Evolutionary conservation across 2,329 filamentous ascomycete genomes (phyloP).

Genomic region (Coleophoma eucalyptorum): DNA sequence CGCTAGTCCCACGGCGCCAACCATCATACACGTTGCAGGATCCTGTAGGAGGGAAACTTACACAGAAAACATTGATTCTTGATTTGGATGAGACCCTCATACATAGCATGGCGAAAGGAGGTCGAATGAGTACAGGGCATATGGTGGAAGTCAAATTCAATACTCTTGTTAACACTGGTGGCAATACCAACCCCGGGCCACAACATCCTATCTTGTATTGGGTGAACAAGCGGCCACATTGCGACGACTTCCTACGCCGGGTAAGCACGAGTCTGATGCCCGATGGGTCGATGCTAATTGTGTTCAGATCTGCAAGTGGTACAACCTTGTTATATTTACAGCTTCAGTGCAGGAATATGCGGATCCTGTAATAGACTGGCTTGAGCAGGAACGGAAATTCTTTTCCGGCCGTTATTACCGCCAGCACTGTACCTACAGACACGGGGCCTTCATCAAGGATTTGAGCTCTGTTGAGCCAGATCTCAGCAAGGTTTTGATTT

Average conservation of each 20-base stretch:
- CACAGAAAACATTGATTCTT: conserved; percentile 89
- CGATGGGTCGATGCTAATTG: conserved; percentile 16
- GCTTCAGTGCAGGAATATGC: conserved; percentile 98
- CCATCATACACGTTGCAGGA: conserved; percentile 71
- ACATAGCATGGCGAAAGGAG: conserved; percentile 95
- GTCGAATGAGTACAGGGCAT: conserved; percentile 91
- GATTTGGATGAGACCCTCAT: conserved; percentile 97
- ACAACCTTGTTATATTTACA: conserved; percentile 94
- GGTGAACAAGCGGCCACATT: conserved; percentile 95
- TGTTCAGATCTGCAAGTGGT: conserved; percentile 88
- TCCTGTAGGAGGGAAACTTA: conserved; percentile 45
- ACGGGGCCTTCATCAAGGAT: conserved; percentile 98
- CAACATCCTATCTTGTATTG: conserved; percentile 98
- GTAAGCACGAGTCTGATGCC: conserved; percentile 36
- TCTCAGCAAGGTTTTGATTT: conserved; percentile 95
- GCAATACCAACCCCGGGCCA: conserved; percentile 65
- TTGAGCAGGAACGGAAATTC: conserved; percentile 94
- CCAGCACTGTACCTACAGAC: conserved; percentile 93
- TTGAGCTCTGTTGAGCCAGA: conserved; percentile 94
- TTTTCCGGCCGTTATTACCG: conserved; percentile 92
- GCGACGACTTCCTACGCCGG: conserved; percentile 91
- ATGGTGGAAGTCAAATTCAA: conserved; percentile 97
- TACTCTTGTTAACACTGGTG: conserved; percentile 63
- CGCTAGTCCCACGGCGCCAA: conserved; percentile 82
- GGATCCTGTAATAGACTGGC: conserved; percentile 97